These are phyloP conservation scores for Fusarium camptoceras DNA, from an alignment of 2,329 filamentous ascomycete species.

Conservation along the genomic window DNA sequence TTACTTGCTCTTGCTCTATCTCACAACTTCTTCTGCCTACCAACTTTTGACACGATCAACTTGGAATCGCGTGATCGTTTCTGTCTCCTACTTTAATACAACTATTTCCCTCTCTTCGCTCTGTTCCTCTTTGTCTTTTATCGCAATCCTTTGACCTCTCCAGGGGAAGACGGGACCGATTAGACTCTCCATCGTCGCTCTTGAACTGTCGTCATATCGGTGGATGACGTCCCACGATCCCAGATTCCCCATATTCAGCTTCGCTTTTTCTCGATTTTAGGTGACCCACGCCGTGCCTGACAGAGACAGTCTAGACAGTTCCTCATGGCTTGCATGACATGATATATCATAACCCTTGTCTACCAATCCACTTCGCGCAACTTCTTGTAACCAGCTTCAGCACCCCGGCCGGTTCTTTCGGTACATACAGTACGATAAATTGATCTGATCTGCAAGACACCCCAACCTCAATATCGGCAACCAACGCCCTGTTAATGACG, in stretches of 20 bases:
- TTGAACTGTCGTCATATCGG: conserved; percentile 42
- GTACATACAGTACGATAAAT: conserved; percentile 9
- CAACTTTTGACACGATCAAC: background rate
- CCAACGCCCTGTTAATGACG: conserved; percentile 24
- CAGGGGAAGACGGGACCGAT: conserved; percentile 24
- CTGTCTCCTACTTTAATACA: background rate
- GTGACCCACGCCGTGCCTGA: conserved; percentile 41
- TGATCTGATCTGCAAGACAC: conserved; percentile 2
- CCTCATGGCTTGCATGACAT: conserved; percentile 36
- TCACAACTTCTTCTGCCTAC: conserved; percentile 11
- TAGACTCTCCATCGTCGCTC: conserved; percentile 32
- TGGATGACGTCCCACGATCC: conserved; percentile 47
- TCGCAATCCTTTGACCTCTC: background rate
- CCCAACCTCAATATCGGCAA: conserved; percentile 13
- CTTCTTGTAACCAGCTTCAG: conserved; percentile 19
- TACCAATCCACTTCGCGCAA: conserved; percentile 27
- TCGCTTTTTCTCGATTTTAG: conserved; percentile 6
- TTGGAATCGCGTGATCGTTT: conserved; percentile 2
- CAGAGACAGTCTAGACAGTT: conserved; percentile 11
- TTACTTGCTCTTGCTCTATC: background rate
- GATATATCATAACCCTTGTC: conserved; percentile 38
- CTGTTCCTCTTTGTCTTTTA: background rate
- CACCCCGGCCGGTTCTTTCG: conserved; percentile 8
- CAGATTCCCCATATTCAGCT: conserved; percentile 42
- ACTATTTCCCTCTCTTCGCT: background rate